Evolutionary conservation across 768 basidiomycete genomes (phyloP), one percentile per base, ranked within the genome.

Genomic region (Collybiopsis confluens): DNA sequence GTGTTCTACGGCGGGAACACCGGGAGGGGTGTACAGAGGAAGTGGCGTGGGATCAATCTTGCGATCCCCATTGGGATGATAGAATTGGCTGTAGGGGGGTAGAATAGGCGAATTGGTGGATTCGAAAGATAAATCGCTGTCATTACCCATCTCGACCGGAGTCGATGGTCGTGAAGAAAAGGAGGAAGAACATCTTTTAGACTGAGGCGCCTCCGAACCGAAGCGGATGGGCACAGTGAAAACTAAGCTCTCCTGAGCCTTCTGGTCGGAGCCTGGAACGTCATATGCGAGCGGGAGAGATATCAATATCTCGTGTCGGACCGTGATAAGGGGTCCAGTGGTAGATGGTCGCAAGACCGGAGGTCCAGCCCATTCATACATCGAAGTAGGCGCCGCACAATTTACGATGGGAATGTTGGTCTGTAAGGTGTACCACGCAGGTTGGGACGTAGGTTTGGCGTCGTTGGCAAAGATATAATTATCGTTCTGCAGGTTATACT

Each of bases 21-120:
- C 47, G 33, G 30, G 56, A 52, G 80, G 83, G 15, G 78, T 79
- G 62, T 89, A 89, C 21, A 78, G 70, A 0, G 89, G 90, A 40
- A 89, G 68, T 13, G 82, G 85, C n/a, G 78, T 80, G 56, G 79
- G 75, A 62, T 91, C 88, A 45, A 88, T 73, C 69, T 82, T 87
- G 52, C 77, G 76, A 49, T 90, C 85, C 16, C 91, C 90, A 59
- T 88, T 87, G 16, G 73, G 61, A 62, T 91, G 70, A 69, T 85
- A 92, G 18, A 92, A 73, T 58, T 90, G 88, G 4, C 87, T 89
- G 62, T 92, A 92, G 2, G 84, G 78, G 1, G 90, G 91, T 18
- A 90, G 79, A 16, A 45, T 45, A 6, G 62, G 24, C 56, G 55
- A 13, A 60, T 53, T 8, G 58, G 46, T 26, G 0, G 28, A 43